A percentile compares a stretch with the other conserved stretches of the same genome.
phyloP scores from a whole-genome alignment of 1,139 yeast species.

The Kazachstania sp. region DNA sequence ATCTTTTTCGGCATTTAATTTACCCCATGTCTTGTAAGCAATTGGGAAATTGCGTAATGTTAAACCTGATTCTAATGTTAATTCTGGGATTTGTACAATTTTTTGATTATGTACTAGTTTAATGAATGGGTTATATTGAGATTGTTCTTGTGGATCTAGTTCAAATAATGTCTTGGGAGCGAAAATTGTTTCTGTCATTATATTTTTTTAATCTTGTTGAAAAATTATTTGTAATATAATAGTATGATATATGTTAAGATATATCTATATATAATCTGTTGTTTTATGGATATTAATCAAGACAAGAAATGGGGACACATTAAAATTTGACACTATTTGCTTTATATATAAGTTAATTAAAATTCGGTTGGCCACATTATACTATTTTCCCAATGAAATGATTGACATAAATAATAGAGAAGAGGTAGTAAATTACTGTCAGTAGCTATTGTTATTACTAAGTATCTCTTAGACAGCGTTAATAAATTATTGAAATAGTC shows the following conservation, averaged over 20 bases:
- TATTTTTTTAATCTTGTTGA: background rate
- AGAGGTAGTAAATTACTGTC: no score
- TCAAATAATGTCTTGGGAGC: slow-evolving; percentile 12
- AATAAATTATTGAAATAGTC: no score
- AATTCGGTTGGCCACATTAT: no score
- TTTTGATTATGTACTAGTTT: slow-evolving; percentile 71
- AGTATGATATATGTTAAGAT: background rate
- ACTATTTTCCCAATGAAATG: no score
- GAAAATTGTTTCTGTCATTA: slow-evolving; percentile 1
- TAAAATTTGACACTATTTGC: no score
- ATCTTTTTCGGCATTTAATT: slow-evolving; percentile 52
- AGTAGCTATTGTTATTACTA: no score
- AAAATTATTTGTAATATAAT: background rate
- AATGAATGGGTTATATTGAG: slow-evolving; percentile 52
- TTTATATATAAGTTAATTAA: no score
- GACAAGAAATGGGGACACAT: no score
- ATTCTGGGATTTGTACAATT: slow-evolving; percentile 70
- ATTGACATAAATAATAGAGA: no score
- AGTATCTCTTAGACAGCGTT: no score
- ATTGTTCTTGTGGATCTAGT: slow-evolving; percentile 19
- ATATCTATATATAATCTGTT: no score
- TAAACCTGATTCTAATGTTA: slow-evolving; percentile 76
- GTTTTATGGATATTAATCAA: no score
- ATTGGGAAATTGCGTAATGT: slow-evolving; percentile 67
- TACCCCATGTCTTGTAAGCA: slow-evolving; percentile 95